A percentile compares a stretch with the other conserved stretches of the same genome.
Conservation (phyloP, 2,329 filamentous ascomycete genomes). For the Arthrobotrys entomopaga region DNA sequence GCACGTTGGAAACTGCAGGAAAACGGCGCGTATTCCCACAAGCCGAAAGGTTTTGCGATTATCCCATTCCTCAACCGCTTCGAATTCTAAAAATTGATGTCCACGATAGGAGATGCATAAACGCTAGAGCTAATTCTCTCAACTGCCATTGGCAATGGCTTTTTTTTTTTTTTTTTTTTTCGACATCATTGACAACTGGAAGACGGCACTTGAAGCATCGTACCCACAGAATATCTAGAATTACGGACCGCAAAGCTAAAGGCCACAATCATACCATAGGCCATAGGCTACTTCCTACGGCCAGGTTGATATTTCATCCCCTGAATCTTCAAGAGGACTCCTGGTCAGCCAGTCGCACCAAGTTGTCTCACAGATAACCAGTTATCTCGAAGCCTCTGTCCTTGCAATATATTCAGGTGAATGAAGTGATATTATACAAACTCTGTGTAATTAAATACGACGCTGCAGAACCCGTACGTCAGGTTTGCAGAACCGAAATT, state of each 20-base stretch:
- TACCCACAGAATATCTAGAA: neutral
- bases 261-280: no score
- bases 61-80: constrained; percentile 30
- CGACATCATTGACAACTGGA: constrained; percentile 21
- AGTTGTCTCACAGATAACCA: constrained; percentile 54
- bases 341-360: constrained; percentile 24
- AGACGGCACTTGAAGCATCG: neutral
- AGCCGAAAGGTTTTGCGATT: constrained; percentile 41
- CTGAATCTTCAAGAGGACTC: constrained; percentile 42
- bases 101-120: constrained; percentile 52
- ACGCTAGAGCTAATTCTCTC: constrained; percentile 43
- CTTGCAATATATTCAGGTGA: constrained; percentile 41
- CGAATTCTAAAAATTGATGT: constrained; percentile 25
- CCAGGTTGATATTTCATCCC: constrained; percentile 4
- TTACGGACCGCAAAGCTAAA: constrained; percentile 19
- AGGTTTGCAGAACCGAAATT: constrained; percentile 45
- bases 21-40: constrained; percentile 54
- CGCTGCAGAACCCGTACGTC: constrained; percentile 42
- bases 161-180: no score
- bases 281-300: no score
- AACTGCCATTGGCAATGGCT: constrained; percentile 51
- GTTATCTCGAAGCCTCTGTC: constrained; percentile 45
- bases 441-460: constrained; percentile 36
- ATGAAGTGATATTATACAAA: constrained; percentile 19
- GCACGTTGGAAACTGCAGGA: constrained; percentile 36